Conservation (phyloP, 2,329 filamentous ascomycete genomes). For the Ophiostoma australiae region DNA sequence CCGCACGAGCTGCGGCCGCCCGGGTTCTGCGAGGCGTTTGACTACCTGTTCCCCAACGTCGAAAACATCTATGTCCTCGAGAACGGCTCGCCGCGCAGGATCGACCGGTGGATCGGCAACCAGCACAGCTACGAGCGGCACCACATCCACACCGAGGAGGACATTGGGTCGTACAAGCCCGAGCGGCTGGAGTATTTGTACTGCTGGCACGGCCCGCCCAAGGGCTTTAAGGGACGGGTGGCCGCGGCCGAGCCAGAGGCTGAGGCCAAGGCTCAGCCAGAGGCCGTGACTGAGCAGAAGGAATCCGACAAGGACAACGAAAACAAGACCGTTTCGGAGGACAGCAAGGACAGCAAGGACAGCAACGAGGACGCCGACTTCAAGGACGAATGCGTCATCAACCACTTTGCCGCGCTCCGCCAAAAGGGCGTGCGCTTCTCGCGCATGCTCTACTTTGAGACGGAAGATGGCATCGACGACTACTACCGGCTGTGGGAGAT, state of each 20-base stretch:
- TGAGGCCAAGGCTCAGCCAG: not conserved
- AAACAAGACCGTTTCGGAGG: not conserved
- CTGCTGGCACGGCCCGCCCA: constrained; percentile 24
- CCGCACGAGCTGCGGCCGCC: constrained; percentile 18
- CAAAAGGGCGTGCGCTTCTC: constrained; percentile 24
- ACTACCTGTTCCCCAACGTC: constrained; percentile 21
- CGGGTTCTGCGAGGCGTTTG: not conserved
- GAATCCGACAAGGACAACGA: not conserved
- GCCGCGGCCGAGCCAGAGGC: not conserved
- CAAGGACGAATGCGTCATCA: constrained; percentile 28
- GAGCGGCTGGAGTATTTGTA: constrained; percentile 18
- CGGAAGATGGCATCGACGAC: not conserved
- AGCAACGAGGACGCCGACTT: constrained; percentile 11
- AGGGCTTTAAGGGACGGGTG: not conserved
- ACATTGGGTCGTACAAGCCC: not conserved
- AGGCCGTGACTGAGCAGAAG: not conserved
- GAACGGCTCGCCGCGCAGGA: constrained; percentile 12
- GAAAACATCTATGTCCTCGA: constrained; percentile 25
- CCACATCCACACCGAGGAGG: not conserved
- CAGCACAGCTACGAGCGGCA: constrained; percentile 9
- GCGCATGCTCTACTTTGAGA: constrained; percentile 25
- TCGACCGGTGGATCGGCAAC: constrained; percentile 23
- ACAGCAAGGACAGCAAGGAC: not conserved
- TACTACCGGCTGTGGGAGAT: constrained; percentile 12
- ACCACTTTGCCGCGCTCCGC: constrained; percentile 19